phyloP scores from a whole-genome alignment of 1,284 basidiomycete species.

The Afroboletus lepidellus region DNA sequence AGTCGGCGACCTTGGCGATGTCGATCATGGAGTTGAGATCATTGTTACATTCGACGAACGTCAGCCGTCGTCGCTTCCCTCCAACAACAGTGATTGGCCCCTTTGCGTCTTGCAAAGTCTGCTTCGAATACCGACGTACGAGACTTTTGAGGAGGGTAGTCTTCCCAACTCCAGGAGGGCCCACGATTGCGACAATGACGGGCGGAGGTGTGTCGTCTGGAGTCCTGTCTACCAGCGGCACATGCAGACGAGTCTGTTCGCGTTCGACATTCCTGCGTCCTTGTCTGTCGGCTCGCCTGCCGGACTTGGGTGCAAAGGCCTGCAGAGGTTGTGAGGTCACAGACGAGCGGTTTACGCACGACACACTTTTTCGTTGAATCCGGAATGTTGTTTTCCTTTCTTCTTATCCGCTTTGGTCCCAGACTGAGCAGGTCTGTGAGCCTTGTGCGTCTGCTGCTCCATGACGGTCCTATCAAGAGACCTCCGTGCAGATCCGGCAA shows the following conservation, averaged over 20 bases:
- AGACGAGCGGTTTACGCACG: not conserved
- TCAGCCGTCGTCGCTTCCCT: slow-evolving; percentile 89
- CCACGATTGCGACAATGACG: slow-evolving; percentile 94
- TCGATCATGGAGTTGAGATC: slow-evolving; percentile 99
- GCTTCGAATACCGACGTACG: slow-evolving; percentile 92
- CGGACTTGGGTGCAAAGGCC: slow-evolving; percentile 94
- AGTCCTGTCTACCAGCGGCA: slow-evolving; percentile 93
- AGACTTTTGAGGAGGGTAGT: slow-evolving; percentile 92
- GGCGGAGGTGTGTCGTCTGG: slow-evolving; percentile 93
- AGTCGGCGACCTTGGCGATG: slow-evolving; percentile 93
- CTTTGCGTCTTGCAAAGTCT: slow-evolving; percentile 86
- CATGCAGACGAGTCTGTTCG: slow-evolving; percentile 93
- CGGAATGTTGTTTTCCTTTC: slow-evolving; percentile 70
- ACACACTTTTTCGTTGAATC: slow-evolving; percentile 87
- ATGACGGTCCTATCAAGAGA: slow-evolving; percentile 34
- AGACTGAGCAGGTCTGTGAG: slow-evolving; percentile 73
- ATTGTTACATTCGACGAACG: slow-evolving; percentile 97
- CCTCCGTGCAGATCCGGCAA: slow-evolving; percentile 10
- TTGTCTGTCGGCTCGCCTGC: slow-evolving; percentile 83
- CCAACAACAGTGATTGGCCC: slow-evolving; percentile 96
- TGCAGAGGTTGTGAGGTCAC: slow-evolving; percentile 32
- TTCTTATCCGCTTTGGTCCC: slow-evolving; percentile 78
- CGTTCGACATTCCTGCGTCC: slow-evolving; percentile 90
- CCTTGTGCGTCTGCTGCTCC: slow-evolving; percentile 74
- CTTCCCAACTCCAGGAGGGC: slow-evolving; percentile 96